Percentiles rank a stretch among this genome's conserved stretches.
These are phyloP conservation scores for Leccinum subgranulosum DNA, from an alignment of 768 basidiomycete genomes.

Conservation along the genomic window DNA sequence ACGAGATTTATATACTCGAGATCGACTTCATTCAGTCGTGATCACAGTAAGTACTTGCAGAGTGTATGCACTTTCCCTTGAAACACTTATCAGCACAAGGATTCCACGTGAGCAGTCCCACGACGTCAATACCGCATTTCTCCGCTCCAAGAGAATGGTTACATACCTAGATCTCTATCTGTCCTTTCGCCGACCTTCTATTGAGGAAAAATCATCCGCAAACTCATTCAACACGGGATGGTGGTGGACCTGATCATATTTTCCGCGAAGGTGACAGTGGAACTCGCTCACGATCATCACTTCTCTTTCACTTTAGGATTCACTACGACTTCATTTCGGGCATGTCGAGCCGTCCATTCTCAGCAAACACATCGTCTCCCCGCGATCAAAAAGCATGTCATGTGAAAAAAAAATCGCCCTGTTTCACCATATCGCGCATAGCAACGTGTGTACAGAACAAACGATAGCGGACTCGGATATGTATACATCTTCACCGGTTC, in stretches of 20 bases:
- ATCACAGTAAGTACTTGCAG: neutral
- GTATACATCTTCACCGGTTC: constrained; percentile 44
- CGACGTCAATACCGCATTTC: neutral
- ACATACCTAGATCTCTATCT: neutral
- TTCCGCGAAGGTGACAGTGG: neutral
- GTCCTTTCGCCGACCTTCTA: neutral
- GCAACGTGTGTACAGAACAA: neutral
- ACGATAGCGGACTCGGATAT: neutral
- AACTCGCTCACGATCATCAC: neutral
- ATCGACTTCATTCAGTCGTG: neutral
- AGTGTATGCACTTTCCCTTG: neutral
- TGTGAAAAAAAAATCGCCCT: constrained; percentile 1
- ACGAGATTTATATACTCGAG: neutral
- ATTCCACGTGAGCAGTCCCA: neutral
- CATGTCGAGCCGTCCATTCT: neutral
- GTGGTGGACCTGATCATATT: neutral
- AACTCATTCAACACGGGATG: neutral
- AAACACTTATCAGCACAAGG: neutral
- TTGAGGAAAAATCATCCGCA: neutral
- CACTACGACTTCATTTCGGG: neutral
- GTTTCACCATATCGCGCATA: constrained; percentile 14
- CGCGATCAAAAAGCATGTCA: neutral
- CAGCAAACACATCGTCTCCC: neutral
- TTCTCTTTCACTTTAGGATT: neutral
- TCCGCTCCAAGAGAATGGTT: neutral